Evolutionary conservation across 805 yeast genomes (phyloP).

Genomic region (Cyberlindnera saturnus): DNA sequence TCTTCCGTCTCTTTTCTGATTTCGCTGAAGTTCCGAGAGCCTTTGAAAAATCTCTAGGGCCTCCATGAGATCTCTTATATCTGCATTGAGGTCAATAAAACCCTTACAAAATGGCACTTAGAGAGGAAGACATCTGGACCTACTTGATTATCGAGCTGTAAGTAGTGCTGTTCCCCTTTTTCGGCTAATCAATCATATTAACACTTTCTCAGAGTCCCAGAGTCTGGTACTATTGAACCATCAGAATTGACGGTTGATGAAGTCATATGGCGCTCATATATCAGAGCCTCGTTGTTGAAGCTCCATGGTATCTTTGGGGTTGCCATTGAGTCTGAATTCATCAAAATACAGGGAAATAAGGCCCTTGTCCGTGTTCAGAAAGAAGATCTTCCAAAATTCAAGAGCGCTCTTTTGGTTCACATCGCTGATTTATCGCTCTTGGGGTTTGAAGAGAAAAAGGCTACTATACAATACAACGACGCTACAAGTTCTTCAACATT

Average conservation of each 20-base stretch:
- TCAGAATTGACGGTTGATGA: conserved; percentile 20
- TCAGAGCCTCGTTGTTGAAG: conserved; percentile 28
- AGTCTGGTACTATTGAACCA: background rate
- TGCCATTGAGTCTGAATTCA: conserved; percentile 29
- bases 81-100: too few relatives aligned
- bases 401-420: conserved; percentile 28
- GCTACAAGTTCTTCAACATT: background rate
- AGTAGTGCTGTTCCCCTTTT: background rate
- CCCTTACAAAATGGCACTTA: too few relatives aligned
- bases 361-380: conserved; percentile 25
- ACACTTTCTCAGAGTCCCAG: too few relatives aligned
- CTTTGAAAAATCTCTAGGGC: too few relatives aligned
- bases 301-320: conserved; percentile 38
- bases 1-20: too few relatives aligned
- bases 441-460: conserved; percentile 12
- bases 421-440: conserved; percentile 23
- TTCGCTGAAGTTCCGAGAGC: too few relatives aligned
- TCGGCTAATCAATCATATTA: too few relatives aligned
- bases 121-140: too few relatives aligned
- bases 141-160: background rate
- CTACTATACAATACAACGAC: background rate
- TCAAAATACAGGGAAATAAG: conserved; percentile 19
- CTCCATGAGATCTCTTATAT: too few relatives aligned
- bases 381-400: conserved; percentile 24
- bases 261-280: conserved; percentile 34